Evolutionary conservation across 495 filamentous ascomycete species (phyloP).

Genomic region (Parmelia sp.): DNA sequence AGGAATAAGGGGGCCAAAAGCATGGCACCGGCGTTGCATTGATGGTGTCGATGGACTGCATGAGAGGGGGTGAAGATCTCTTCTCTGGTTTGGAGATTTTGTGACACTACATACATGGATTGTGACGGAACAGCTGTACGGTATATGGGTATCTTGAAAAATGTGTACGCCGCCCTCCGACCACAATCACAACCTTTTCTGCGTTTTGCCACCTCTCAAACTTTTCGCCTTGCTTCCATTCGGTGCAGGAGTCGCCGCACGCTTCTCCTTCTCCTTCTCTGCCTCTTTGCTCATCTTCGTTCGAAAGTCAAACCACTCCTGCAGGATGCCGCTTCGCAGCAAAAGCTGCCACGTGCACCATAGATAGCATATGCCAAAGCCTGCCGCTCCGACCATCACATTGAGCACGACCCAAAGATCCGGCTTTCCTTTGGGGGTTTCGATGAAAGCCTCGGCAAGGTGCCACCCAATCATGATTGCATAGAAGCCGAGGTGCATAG

Average conservation of each 20-base stretch:
- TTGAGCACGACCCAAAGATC: constrained; percentile 93
- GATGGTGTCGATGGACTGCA: not conserved
- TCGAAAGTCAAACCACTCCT: constrained; percentile 27
- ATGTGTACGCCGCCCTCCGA: not conserved
- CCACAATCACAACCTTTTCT: constrained; percentile 10
- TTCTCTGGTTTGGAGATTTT: not conserved
- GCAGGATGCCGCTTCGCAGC: constrained; percentile 44
- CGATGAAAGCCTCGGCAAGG: constrained; percentile 58
- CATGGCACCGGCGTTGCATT: constrained; percentile 15
- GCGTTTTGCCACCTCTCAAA: constrained; percentile 6
- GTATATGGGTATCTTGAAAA: constrained; percentile 9
- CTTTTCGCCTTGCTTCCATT: constrained; percentile 13
- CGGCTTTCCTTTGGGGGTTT: constrained; percentile 66
- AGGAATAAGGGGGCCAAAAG: not conserved
- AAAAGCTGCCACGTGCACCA: constrained; percentile 79
- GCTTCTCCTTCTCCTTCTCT: not conserved
- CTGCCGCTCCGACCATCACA: constrained; percentile 73
- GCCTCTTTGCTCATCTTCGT: constrained; percentile 7
- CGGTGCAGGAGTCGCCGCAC: not conserved
- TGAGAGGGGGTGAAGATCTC: not conserved
- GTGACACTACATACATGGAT: not conserved
- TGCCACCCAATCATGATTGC: constrained; percentile 73
- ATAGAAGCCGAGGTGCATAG: constrained; percentile 73
- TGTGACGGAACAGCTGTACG: not conserved
- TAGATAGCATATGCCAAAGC: constrained; percentile 79